Evolutionary conservation across 306 rosid species (phyloP), one percentile per base, ranked within the genome.

Genomic region (Cicer chorassanicum): DNA sequence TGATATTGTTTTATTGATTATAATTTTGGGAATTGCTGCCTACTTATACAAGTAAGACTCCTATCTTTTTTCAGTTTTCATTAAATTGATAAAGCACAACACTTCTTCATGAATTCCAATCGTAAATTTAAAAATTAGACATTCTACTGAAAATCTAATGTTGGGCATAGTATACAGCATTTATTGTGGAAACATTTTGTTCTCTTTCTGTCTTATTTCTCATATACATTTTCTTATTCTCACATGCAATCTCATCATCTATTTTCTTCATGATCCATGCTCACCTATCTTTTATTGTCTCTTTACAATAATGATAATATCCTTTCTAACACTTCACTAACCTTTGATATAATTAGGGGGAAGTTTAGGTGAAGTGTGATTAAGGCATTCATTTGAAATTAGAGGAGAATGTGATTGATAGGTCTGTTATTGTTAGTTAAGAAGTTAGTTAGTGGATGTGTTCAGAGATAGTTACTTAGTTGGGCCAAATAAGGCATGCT

Each of bases 1-100:
- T 6, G 99, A 95, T 84, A 95, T 95, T 81, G 77, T 95, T 72
- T 84, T 95, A 87, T 81, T 95, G 81, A 87, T 90, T 82, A 82
- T 95, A 84, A 90, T 95, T 83, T 80, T 95, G 88, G 99, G 99
- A 65, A 95, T 95, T 78, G 99, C 99, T 73, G 99, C 97, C 66
- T 95, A 95, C 86, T 81, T 92, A 69, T 95, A 95, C 92, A 95
- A 95, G 99, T 95, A 90, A 95, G 99, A 82, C 49, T 83, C 61
- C 34, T 45, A 34, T 62, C 76, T 65, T 48, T 53, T 75, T 40
- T 65, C 70, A 9, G 15, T 42, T 75, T 43, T 53, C 62, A 9
- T n/a, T 54, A 73, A 59, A 48, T 75, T 72, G 42, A 63, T 65
- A 78, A 1, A 7, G 10, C 78, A 7, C 16, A 1, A 5, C 60